Base-by-base conservation (phyloP, 2,329 filamentous ascomycete genomes). In the Raffaelea ambrosiae region DNA sequence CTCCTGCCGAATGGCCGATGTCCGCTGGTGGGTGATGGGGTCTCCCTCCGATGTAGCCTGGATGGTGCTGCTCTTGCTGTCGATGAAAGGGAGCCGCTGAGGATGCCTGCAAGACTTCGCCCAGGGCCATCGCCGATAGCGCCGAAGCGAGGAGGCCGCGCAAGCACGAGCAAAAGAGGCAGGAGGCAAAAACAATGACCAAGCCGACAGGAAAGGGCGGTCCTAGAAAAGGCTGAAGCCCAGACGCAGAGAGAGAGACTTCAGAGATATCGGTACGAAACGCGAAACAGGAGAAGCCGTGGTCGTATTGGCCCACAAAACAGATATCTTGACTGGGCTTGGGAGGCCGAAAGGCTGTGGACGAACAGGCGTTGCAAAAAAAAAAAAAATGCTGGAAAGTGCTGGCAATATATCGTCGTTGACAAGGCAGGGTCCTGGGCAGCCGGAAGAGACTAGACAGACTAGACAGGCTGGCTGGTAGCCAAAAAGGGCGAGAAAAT, bases 101-200 rank as follows among this genome's bases (percentile, higher is more conserved):
- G 21, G 45, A 51, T 53, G 53, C 43, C 49, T 50, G 40, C 22
- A 45, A 43, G 48, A 53, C 49, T 47, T 54, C 53, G 26, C 53
- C 49, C 46, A 51, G 43, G 53, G 53, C 53, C 53, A 54, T 54
- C 51, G 51, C 53, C 53, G 46, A 49, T 44, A 48, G 35, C 46
- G 16, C 9, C 18, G 23, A 29, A 11, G 18, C 20, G 23, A 36
- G 19, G 39, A 22, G 20, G 46, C 26, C 26, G 26, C 26, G 13
- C n/a, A 29, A 29, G 26, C 26, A 29, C 26, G 46, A 20, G 33
- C 14, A 7, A 19, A 44, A 41, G 20, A 35, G 10, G 29, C 2
- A 13, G 35, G 5, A 21, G n/a, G 16, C 5, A 10, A 29, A 29
- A 13, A 29, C n/a, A n/a, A n/a, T n/a, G n/a, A n/a, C n/a, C n/a